Base-by-base conservation (phyloP, 805 yeast species). In the Kuraishia molischiana region DNA sequence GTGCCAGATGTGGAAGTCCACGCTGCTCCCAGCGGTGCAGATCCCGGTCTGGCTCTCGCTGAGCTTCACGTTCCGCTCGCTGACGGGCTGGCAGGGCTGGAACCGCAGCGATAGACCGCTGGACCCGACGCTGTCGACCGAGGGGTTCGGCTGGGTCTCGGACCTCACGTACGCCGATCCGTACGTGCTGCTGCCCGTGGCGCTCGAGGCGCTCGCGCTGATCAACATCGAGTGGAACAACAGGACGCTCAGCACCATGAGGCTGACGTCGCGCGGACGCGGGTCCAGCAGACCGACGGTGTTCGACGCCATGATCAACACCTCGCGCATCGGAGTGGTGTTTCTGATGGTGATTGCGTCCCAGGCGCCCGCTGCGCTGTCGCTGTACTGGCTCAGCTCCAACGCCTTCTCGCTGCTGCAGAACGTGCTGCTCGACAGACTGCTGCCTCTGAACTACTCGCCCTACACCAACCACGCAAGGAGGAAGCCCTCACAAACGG, bases 341-440 rank as follows among this genome's bases (percentile, higher is more conserved):
- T 76, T 85, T 45, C 65, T 90, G 58, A 85, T 86, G 81, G 87
- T 86, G 4, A 65, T 87, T 15, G 69, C 95, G 0, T 74, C 87
- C 30, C 92, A 87, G 49, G 94, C 95, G 0, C 95, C 97, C 0
- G 64, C 79, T 21, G 85, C 94, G 0, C 61, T 89, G 26, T 74
- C 81, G 0, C 53, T 86, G n/a, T 90, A 89, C 59, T 90, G 97
- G 98, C 69, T 85, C 22, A 77, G 90, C 34, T 86, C 96, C 0
- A 89, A 86, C 52, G 47, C 69, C 3, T 89, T 68, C 52, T 87
- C 97, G 2, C 59, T 85, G 41, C 43, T 73, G 0, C 97, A 90
- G 49, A 90, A 89, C 53, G 54, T 81, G 11, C 42, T 82, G 14
- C 59, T 90, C 50, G 92, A 89, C 51, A 61, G 64, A 47, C 56